Conservation (phyloP, 176 grass and related monocot genomes). For the Pharus latifolius region DNA sequence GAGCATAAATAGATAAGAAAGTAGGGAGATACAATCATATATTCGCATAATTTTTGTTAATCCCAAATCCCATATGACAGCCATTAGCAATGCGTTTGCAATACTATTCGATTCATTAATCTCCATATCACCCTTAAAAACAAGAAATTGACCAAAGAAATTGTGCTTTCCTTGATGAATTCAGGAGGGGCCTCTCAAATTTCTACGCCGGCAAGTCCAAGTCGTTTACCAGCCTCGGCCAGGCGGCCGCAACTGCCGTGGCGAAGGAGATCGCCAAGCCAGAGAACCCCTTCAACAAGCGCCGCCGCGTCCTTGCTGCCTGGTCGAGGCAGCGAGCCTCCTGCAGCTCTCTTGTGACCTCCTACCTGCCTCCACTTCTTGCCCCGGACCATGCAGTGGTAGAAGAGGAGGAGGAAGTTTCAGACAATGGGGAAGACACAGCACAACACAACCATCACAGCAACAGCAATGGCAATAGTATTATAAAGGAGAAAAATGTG, state of each 20-base stretch:
- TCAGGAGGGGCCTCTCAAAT: constrained; percentile 63
- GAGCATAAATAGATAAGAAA: too few relatives aligned
- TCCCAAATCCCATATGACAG: too few relatives aligned
- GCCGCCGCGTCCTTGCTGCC: constrained; percentile 39
- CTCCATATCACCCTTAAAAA: too few relatives aligned
- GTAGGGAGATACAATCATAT: too few relatives aligned
- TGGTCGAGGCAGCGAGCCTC: constrained; percentile 47
- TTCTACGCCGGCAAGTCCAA: constrained; percentile 86
- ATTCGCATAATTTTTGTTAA: too few relatives aligned
- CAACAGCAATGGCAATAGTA: not conserved
- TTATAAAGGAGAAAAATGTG: not conserved
- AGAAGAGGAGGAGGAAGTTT: constrained; percentile 40
- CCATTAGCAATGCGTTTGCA: too few relatives aligned
- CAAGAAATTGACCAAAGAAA: not conserved
- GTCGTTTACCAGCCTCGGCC: constrained; percentile 61
- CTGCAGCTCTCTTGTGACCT: constrained; percentile 48
- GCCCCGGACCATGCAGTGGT: constrained; percentile 24
- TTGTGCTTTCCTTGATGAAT: not conserved
- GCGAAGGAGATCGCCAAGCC: constrained; percentile 71
- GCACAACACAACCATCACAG: not conserved
- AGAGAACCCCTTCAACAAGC: constrained; percentile 91
- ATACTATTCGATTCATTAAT: too few relatives aligned
- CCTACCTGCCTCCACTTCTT: constrained; percentile 43
- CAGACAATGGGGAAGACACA: constrained; percentile 23
- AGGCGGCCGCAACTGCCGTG: constrained; percentile 33